Base-by-base conservation (phyloP, 1,139 yeast species). In the Geotrichum histeridarum region DNA sequence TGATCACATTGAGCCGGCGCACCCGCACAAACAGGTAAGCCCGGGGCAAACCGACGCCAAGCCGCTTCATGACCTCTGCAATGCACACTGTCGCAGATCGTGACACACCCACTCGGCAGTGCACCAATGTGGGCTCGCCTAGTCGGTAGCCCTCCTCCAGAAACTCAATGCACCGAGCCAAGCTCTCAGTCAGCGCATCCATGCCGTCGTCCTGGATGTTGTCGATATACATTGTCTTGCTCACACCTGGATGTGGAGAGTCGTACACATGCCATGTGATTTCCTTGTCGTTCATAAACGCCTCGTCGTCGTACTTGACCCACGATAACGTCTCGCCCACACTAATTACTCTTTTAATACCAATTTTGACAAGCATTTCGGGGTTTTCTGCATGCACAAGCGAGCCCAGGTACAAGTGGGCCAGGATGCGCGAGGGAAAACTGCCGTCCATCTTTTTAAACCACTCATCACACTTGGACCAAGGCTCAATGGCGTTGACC, bases 21-120 rank as follows among this genome's bases (percentile, higher is more conserved):
- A 89, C 95, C 53, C 97, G 74, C 30, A 89, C 95, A 70, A 76
- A 84, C 64, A 89, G 71, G 65, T 89, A 90, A 2, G 95, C 91
- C 50, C 85, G 76, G 14, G 90, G 78, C 42, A 90, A 70, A 47
- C 83, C 82, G 56, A 87, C 75, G 33, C 79, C 73, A 56, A 82
- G 73, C 52, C 87, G 73, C 61, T 82, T 84, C 95, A 90, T 89
- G 55, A 88, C 84, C 65, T 87, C 91, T 2, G 97, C 96, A 59
- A 90, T 87, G 61, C 94, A 86, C 42, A 91, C 86, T 0, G 95
- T 83, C 0, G 96, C 97, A 22, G 94, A 85, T 54, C 97, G 75
- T 0, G 95, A 87, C 4, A 90, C 96, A 0, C 97, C 97, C 55
- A 87, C 95, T 64, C 89, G 84, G 67, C 97, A 90, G 67, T 90